Conservation (phyloP, 805 yeast species). For the Yarrowia keelungensis region DNA sequence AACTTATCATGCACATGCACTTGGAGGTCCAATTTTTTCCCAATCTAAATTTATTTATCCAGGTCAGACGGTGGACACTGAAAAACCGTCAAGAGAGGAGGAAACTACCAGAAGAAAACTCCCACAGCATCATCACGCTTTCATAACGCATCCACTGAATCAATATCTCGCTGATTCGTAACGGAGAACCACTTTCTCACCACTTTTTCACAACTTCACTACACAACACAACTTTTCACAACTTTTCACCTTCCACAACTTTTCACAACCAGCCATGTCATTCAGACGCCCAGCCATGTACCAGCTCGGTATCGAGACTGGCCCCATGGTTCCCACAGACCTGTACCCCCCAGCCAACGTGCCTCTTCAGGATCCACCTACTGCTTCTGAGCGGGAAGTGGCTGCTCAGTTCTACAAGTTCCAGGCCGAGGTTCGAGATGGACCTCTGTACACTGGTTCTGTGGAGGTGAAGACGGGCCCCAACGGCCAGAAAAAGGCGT, state of each 20-base stretch:
- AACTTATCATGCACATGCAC: conserved; percentile 29
- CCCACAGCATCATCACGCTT: too few species aligned
- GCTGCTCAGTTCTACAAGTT: conserved; percentile 45
- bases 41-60: conserved; percentile 17
- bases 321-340: conserved; percentile 43
- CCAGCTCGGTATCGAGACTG: conserved; percentile 44
- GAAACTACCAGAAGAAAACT: too few species aligned
- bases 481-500: conserved; percentile 16
- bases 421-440: conserved; percentile 44
- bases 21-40: conserved; percentile 18
- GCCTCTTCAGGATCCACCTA: conserved; percentile 43
- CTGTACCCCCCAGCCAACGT: conserved; percentile 43
- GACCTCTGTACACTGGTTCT: conserved; percentile 46
- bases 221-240: not conserved
- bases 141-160: too few species aligned
- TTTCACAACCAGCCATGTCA: conserved; percentile 39
- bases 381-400: conserved; percentile 42
- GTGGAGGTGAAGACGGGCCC: conserved; percentile 36
- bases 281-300: conserved; percentile 43
- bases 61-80: not conserved
- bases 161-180: too few species aligned
- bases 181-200: not conserved
- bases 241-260: too few species aligned
- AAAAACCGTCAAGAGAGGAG: not conserved
- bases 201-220: not conserved